Base-by-base conservation (phyloP, 2,329 filamentous ascomycete genomes). In the Cadophora luteo-olivacea region DNA sequence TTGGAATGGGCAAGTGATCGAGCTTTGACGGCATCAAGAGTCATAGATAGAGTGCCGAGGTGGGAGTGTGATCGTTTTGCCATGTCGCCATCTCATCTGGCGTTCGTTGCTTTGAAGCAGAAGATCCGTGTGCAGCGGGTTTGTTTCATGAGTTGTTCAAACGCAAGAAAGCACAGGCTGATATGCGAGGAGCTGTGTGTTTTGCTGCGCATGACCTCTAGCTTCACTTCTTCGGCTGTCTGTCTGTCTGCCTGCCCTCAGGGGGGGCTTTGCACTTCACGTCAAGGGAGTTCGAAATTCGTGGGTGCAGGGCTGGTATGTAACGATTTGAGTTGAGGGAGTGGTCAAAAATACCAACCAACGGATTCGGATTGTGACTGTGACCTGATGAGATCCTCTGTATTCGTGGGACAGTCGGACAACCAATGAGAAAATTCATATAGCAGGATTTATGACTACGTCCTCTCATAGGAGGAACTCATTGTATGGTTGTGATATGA, bases 101-200 rank as follows among this genome's bases (percentile, higher is more conserved):
- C n/a, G 45, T 49, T 11, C 5, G 29, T 49, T 49, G 19, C 45
- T 49, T 48, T 48, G 41, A 29, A 29, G 29, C 29, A 29, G 51
- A 48, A 64, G 60, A 57, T 52, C 60, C 41, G 64, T 66, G 45
- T 49, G 45, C 5, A 25, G 51, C 52, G 54, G 49, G 25, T 29
- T 22, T 70, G 69, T 70, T 70, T 70, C 69, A 70, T 70, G 69
- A 68, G 69, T 67, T 70, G 69, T 68, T 68, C 69, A 66, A 68
- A 57, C 57, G 41, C 11, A 52, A 22, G 22, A 29, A 24, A 22
- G 61, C 36, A 52, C 52, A 68, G 66, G 66, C 61, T 60, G 64
- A 64, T 57, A 19, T 41, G 32, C 51, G 41, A 45, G 5, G 41
- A 22, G 45, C 45, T 22, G 45, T 22, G 45, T 49, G 45, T 49